Evolutionary conservation across 345 rosid species (phyloP), one percentile per base, ranked within the genome.

Genomic region (Pistacia integerrima): DNA sequence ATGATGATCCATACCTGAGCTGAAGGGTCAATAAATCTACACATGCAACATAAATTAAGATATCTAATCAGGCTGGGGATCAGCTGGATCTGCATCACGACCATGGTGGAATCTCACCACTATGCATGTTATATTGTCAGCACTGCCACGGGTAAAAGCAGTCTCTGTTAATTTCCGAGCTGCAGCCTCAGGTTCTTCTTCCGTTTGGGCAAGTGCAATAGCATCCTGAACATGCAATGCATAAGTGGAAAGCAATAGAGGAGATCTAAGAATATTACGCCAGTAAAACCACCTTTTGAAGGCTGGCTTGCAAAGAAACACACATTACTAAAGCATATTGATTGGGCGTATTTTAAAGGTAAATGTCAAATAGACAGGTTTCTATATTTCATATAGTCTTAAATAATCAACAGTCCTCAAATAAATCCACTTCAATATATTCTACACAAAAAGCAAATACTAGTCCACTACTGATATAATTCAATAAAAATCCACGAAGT

Each of bases 121-220:
- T 48, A 96, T 91, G 84, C 98, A 96, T 0, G 99, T 93, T 84
- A 96, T 93, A 83, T 97, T 97, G 86, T 94, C 99, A 11, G 95
- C 97, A 67, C 99, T 97, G 76, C 98, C 97, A 16, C 92, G 91
- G 3, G 86, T 77, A 33, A 91, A 92, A 12, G 99, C 97, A 17
- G 90, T 87, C 81, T 94, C 98, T 0, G 92, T 90, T 81, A 97
- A 80, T 85, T 94, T 97, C 70, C 88, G 88, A 11, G 99, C 97
- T 28, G 97, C 98, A 64, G 78, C 85, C 80, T 89, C 91, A 0
- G 99, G 97, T 69, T 91, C 93, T 81, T 89, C 94, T 79, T 89
- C 97, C n/a, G 79, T 73, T 75, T 71, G 87, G 52, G 97, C 94
- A 81, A 94, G 87, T 11, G 88, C 80, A 76, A 90, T 89, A 10